A percentile compares a stretch with the other conserved stretches of the same genome.
phyloP scores from a whole-genome alignment of 768 basidiomycete genomes.

The Suillus cothurnatus region DNA sequence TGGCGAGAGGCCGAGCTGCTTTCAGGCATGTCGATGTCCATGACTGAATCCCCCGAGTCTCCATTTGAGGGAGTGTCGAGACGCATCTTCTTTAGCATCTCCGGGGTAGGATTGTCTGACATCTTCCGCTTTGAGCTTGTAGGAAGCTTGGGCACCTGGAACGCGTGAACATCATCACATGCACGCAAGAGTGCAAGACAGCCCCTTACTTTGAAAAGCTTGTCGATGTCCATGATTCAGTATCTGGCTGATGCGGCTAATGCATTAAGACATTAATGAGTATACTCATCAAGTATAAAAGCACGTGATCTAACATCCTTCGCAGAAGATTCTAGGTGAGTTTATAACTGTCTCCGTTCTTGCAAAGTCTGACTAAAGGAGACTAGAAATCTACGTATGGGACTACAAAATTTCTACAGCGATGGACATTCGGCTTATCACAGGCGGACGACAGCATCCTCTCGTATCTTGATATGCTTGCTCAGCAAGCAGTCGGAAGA shows the following conservation, averaged over 20 bases:
- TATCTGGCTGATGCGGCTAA: not conserved
- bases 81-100: slow-evolving; percentile 82
- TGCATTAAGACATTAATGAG: not conserved
- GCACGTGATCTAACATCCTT: slow-evolving; percentile 1
- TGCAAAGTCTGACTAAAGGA: not conserved
- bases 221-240: slow-evolving; percentile 49
- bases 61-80: slow-evolving; percentile 42
- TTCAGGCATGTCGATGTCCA: slow-evolving; percentile 7
- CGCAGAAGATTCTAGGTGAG: not conserved
- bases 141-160: slow-evolving; percentile 70
- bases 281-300: too few species aligned
- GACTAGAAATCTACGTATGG: not conserved
- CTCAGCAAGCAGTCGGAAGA: not conserved
- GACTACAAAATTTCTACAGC: not conserved
- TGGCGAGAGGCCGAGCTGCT: slow-evolving; percentile 18
- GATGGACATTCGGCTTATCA: not conserved
- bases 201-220: slow-evolving; percentile 46
- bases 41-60: slow-evolving; percentile 13
- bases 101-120: slow-evolving; percentile 74
- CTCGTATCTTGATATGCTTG: not conserved
- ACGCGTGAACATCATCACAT: slow-evolving; percentile 4
- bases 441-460: not conserved
- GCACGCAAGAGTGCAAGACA: not conserved
- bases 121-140: slow-evolving; percentile 69
- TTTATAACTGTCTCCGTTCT: not conserved